phyloP scores from a whole-genome alignment of 202 grass and related monocot genomes.

The Zoysia matrella region DNA sequence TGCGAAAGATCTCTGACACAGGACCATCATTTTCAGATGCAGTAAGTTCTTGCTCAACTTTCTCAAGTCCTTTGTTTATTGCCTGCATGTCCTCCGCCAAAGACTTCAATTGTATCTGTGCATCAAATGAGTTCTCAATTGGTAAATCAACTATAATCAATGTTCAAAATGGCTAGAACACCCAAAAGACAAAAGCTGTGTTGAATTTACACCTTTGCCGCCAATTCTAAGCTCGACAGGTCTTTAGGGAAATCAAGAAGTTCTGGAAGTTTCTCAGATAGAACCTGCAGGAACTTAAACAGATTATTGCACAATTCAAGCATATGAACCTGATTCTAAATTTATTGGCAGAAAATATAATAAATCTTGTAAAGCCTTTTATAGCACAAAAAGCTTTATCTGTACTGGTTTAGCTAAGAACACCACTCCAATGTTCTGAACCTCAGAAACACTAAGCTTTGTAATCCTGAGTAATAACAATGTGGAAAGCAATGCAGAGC shows the following conservation, averaged over 20 bases:
- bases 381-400: too few relatives aligned
- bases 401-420: too few relatives aligned
- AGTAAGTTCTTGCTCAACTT: slow-evolving; percentile 97
- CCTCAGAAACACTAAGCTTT: too few relatives aligned
- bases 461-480: too few relatives aligned
- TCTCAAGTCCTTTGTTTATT: slow-evolving; percentile 95
- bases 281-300: slow-evolving; percentile 60
- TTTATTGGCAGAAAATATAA: slow-evolving; percentile 14
- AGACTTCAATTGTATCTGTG: slow-evolving; percentile 93
- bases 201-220: slow-evolving; percentile 68
- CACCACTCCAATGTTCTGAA: too few relatives aligned
- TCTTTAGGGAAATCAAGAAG: slow-evolving; percentile 96
- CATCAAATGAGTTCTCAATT: slow-evolving; percentile 41
- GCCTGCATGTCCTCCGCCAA: slow-evolving; percentile 99
- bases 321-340: slow-evolving; percentile 9
- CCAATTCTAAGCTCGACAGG: slow-evolving; percentile 85
- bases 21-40: slow-evolving; percentile 96
- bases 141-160: slow-evolving; percentile 15
- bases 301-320: slow-evolving; percentile 18
- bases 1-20: slow-evolving; percentile 77
- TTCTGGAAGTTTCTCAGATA: slow-evolving; percentile 94
- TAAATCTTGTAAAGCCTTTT: neutral
- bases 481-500: too few relatives aligned
- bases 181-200: neutral
- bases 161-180: slow-evolving; percentile 28